These are phyloP conservation scores for Colletotrichum sp. DNA, from an alignment of 2,329 filamentous ascomycete species.

Conservation along the genomic window DNA sequence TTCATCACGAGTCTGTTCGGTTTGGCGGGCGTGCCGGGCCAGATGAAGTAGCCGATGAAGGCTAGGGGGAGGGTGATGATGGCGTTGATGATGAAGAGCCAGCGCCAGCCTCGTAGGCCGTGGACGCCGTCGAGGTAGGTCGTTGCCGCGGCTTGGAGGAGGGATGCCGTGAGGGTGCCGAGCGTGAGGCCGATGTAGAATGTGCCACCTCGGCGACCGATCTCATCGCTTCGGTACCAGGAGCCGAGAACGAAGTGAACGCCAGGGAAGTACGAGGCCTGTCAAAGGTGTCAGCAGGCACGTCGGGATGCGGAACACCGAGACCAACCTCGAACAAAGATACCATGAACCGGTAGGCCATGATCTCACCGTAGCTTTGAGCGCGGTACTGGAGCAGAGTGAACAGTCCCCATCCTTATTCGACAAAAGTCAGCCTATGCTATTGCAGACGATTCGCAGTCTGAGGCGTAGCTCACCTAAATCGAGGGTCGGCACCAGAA, in stretches of 20 bases:
- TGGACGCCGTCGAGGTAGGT: constrained; percentile 44
- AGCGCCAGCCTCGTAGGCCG: constrained; percentile 55
- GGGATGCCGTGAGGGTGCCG: constrained; percentile 55
- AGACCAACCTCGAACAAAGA: constrained; percentile 41
- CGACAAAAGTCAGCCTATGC: rapidly evolving
- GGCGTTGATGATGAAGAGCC: constrained; percentile 58
- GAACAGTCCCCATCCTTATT: constrained; percentile 56
- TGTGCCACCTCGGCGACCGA: constrained; percentile 67
- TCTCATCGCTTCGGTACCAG: constrained; percentile 65
- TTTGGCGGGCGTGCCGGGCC: constrained; percentile 31
- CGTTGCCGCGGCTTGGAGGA: constrained; percentile 50
- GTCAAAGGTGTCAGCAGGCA: constrained; percentile 26
- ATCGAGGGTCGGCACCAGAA: constrained; percentile 55
- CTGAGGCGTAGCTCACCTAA: constrained; percentile 27
- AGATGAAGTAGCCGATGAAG: not conserved
- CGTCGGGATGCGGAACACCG: constrained; percentile 45
- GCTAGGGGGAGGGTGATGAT: constrained; percentile 6
- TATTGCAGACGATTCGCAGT: rapidly evolving
- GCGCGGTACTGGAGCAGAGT: constrained; percentile 60
- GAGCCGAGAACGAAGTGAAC: constrained; percentile 50
- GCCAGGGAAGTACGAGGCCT: constrained; percentile 41
- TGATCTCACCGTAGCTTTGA: constrained; percentile 49
- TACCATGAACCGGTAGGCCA: constrained; percentile 44
- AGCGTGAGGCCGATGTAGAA: constrained; percentile 60
- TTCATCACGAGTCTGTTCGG: constrained; percentile 53